Evolutionary conservation across 78 protist species (phyloP), one percentile per base, ranked within the genome.

Genomic region (Dictyostelium intermedium): DNA sequence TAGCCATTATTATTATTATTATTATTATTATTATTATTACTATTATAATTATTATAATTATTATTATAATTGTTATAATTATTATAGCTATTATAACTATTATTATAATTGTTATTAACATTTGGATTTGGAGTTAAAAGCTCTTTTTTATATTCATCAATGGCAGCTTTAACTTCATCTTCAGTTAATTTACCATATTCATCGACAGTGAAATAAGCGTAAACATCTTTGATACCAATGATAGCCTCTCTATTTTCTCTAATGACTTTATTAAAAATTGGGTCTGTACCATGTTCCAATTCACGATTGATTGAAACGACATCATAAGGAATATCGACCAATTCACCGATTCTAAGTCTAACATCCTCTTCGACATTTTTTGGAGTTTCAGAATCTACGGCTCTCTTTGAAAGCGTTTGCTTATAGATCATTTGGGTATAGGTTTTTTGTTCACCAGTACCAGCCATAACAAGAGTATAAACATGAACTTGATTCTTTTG

Each of bases 401-500:
- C 85, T 56, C 93, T 60, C 69, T 87, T 87, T 14, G 98, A 83
- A 18, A 98, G 83, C 11, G 91, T 50, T 83, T 98, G 97, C 91
- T 98, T 98, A 96, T 92, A 98, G 3, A 98, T 32, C 84, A 98
- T 97, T 0, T 99, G 91, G 1, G 93, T 97, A 91, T 96, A 98
- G 20, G 98, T 95, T 82, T 92, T 97, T 83, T 99, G 99, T 83
- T 99, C 99, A 50, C 98, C 79, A 16, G 99, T 98, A 30, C 99
- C 92, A 11, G 84, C 70, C 6, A 83, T 92, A 35, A 98, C 47
- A 1, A 98, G 69, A 5, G 99, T 96, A 77, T 76, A 97, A 3
- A 99, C 80, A 20, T 95, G 61, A 34, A 98, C 99, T 1, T 84
- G 83, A 16, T 92, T 74, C 92, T 3, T 39, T 89, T 99, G 99